Conservation (phyloP, 1,284 basidiomycete genomes). For the Ceratobasidium sp. region DNA sequence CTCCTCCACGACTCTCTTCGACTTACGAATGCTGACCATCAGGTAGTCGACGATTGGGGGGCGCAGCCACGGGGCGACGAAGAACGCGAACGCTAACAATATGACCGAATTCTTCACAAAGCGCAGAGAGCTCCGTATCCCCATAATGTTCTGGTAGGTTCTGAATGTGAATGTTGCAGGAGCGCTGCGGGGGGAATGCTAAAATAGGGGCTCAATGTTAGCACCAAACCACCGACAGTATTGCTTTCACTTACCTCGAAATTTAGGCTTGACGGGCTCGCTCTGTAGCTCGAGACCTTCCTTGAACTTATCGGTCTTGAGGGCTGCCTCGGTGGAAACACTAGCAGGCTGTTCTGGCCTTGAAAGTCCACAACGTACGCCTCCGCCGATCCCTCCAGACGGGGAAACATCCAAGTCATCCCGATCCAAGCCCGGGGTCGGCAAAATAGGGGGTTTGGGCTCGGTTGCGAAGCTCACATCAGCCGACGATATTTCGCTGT, state of each 20-base stretch:
- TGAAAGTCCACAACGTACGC: constrained; percentile 10
- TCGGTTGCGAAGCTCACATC: constrained; percentile 12
- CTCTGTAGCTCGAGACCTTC: constrained; percentile 15
- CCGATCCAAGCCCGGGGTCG: not conserved
- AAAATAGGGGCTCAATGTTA: not conserved
- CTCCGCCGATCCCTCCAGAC: constrained; percentile 17
- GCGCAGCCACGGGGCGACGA: constrained; percentile 25
- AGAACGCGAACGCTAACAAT: constrained; percentile 29
- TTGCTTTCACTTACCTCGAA: not conserved
- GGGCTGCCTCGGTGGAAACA: not conserved
- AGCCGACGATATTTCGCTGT: constrained; percentile 27
- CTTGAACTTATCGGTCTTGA: not conserved
- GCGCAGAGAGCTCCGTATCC: constrained; percentile 6
- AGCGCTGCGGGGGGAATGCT: constrained; percentile 32
- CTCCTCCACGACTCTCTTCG: not conserved
- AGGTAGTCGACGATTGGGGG: constrained; percentile 27
- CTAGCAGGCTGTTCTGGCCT: not conserved
- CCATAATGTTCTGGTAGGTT: constrained; percentile 26
- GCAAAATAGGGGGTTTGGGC: constrained; percentile 11
- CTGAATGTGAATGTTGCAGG: constrained; percentile 29
- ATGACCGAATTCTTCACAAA: constrained; percentile 28
- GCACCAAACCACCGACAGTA: not conserved
- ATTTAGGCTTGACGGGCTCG: constrained; percentile 3
- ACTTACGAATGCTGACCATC: constrained; percentile 33
- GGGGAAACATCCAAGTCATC: constrained; percentile 22